phyloP scores from a whole-genome alignment of 192 early-diverging fungal genomes.

The Backusella australiensis region DNA sequence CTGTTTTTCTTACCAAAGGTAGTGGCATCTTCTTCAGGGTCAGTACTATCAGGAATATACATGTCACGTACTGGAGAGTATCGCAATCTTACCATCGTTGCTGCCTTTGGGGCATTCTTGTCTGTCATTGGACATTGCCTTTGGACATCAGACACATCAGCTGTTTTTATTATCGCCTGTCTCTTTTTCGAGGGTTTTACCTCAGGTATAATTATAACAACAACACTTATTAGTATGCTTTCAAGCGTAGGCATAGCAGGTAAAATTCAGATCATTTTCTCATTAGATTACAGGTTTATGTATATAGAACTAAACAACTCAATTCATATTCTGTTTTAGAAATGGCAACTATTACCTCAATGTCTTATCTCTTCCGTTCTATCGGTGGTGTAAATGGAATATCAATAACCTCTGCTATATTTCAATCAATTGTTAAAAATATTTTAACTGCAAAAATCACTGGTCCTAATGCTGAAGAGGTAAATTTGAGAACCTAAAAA shows the following conservation, averaged over 20 bases:
- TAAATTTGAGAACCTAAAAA: neutral
- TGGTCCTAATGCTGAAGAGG: constrained; percentile 11
- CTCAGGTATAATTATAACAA: constrained; percentile 51
- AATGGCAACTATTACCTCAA: constrained; percentile 49
- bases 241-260: constrained; percentile 50
- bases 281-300: neutral
- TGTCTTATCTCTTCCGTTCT: constrained; percentile 46
- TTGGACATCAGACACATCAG: constrained; percentile 48
- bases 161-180: neutral
- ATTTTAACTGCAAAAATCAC: constrained; percentile 1
- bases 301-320: neutral
- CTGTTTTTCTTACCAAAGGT: constrained; percentile 31
- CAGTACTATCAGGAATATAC: constrained; percentile 19
- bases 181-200: constrained; percentile 50
- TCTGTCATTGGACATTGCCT: constrained; percentile 52
- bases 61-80: constrained; percentile 34
- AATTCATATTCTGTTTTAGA: constrained; percentile 24
- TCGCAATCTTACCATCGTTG: constrained; percentile 32
- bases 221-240: constrained; percentile 48
- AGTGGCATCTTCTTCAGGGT: constrained; percentile 21
- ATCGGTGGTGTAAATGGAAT: constrained; percentile 58
- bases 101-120: constrained; percentile 48
- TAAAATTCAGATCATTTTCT: neutral
- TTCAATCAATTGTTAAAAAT: constrained; percentile 28
- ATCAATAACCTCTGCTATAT: constrained; percentile 39